Percentiles rank a stretch among this genome's conserved stretches.
Conservation (phyloP, 352 stramenopile species). For the Phytophthora boehmeriae region DNA sequence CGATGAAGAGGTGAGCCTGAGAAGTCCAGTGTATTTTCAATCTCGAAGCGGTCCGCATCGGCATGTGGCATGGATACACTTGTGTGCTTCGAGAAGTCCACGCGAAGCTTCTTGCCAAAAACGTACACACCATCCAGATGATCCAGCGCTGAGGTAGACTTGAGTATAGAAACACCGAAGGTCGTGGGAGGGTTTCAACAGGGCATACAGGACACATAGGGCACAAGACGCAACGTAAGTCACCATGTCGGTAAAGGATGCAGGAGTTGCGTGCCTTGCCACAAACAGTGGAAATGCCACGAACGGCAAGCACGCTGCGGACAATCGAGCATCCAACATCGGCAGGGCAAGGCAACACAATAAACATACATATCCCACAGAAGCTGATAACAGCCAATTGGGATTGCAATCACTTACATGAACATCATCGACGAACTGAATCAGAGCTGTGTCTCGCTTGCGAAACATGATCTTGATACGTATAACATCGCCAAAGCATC, state of each 20-base stretch:
- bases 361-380: not conserved
- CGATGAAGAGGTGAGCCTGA: slow-evolving; percentile 75
- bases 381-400: not conserved
- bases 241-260: not conserved
- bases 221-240: slow-evolving; percentile 19
- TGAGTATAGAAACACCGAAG: not conserved
- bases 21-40: slow-evolving; percentile 85
- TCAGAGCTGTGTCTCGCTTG: slow-evolving; percentile 81
- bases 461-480: slow-evolving; percentile 90
- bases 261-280: not conserved
- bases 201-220: not conserved
- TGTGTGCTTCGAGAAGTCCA: slow-evolving; percentile 86
- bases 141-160: slow-evolving; percentile 80
- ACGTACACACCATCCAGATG: slow-evolving; percentile 75
- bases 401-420: slow-evolving; percentile 50
- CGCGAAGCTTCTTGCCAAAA: slow-evolving; percentile 80
- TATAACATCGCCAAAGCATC: slow-evolving; percentile 84
- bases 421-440: slow-evolving; percentile 78
- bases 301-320: not conserved
- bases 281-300: not conserved
- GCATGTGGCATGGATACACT: slow-evolving; percentile 82
- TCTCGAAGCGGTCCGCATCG: slow-evolving; percentile 81
- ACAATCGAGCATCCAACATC: not conserved
- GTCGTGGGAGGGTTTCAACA: not conserved
- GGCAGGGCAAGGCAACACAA: slow-evolving; percentile 2